A percentile compares a stretch with the other conserved stretches of the same genome.
Conservation (phyloP, 73 alveolate genomes). For the Stentor coeruleus region DNA sequence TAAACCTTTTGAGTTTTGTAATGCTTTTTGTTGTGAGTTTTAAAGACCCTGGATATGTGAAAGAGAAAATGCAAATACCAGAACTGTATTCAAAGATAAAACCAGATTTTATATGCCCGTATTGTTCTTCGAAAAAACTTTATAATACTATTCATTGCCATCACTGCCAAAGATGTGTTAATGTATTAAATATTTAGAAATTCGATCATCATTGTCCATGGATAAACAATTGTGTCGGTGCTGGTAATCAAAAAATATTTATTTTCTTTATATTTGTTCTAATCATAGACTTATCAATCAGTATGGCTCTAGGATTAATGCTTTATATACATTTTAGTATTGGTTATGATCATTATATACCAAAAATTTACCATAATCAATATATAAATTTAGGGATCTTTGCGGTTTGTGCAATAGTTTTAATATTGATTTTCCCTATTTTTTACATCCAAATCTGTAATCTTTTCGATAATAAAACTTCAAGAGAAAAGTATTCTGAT, state of each 20-base stretch:
- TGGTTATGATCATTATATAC: no score
- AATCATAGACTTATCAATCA: background rate
- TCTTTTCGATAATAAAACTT: no score
- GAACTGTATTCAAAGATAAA: background rate
- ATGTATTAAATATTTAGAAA: background rate
- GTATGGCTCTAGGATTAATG: no score
- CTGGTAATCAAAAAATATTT: background rate
- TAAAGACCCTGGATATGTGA: conserved; percentile 32
- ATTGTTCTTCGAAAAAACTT: conserved; percentile 15
- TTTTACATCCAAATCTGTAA: no score
- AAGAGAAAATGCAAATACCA: background rate
- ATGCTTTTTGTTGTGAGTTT: background rate
- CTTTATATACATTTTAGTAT: no score
- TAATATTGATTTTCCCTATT: no score
- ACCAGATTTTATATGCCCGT: conserved; percentile 28
- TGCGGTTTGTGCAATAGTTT: no score
- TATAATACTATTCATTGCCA: conserved; percentile 21
- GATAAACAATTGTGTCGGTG: conserved; percentile 35
- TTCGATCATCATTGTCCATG: conserved; percentile 41
- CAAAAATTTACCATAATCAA: no score
- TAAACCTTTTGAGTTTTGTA: background rate
- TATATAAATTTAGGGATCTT: no score
- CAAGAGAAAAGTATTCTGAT: no score
- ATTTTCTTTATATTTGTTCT: background rate
- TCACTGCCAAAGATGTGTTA: conserved; percentile 25